Base-by-base conservation (phyloP, 768 basidiomycete species). In the Galerina sulciceps region DNA sequence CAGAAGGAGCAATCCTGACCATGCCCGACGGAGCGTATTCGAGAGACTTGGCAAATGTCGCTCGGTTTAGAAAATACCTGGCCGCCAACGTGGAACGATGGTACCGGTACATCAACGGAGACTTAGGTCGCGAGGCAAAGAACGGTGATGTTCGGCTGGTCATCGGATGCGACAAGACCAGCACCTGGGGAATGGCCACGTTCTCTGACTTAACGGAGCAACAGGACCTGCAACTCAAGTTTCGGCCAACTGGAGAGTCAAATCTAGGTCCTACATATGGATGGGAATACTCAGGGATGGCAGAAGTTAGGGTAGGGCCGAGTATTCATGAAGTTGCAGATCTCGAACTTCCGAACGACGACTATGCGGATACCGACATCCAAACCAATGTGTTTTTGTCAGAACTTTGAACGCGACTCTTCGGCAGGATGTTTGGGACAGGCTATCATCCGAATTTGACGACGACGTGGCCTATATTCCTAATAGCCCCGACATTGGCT, bases 121-220 rank as follows among this genome's bases (percentile, higher is more conserved):
- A 47, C 10, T 53, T 55, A 11, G 67, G 62, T 11, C 37, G 57
- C 15, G 61, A 59, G 45, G 48, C 48, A 37, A 42, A 55, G 4
- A 69, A 69, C 11, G 65, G 67, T 0, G 64, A 69, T 17, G 17
- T 69, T 4, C 63, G 62, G 1, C 53, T 69, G 8, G 65, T 68
- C 6, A 53, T 53, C 10, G 65, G 65, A 5, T 57, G 53, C 61
- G 61, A 65, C 49, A 66, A 66, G 18, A 59, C 61, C 10, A 45
- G 52, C 1, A 31, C 65, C 6, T 68, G 65, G 65, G 67, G 67
- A 6, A 63, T 68, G 52, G 67, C 61, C 9, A 59, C 67, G 1
- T 61, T 65, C 26, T 49, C 55, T 3, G 55, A 57, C 41, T 17
- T 47, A 3, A n/a, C 48, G n/a, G 31, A 55, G 40, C 44, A 44